Percentiles rank a stretch among this genome's conserved stretches.
These are phyloP conservation scores for Plantago elongata DNA, from an alignment of 257 asterid species.

Conservation along the genomic window DNA sequence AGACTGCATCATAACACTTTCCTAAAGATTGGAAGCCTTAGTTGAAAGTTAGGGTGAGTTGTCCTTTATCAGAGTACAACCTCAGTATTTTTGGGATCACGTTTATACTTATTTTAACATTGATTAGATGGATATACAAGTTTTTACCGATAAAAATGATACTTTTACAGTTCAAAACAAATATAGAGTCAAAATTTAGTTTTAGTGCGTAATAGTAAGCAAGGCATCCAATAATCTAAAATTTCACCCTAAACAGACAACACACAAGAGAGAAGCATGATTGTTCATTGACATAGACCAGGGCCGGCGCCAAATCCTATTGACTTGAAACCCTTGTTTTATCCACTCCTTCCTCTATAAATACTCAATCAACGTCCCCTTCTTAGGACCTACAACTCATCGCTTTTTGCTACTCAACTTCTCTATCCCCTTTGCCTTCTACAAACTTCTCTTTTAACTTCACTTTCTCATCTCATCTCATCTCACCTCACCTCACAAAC, in stretches of 20 bases:
- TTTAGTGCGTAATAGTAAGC: no score
- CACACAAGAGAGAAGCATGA: not conserved
- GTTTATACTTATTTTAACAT: no score
- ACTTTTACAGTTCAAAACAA: no score
- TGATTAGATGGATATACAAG: no score
- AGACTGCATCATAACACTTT: no score
- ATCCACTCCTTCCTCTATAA: conserved; percentile 8
- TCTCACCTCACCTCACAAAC: no score
- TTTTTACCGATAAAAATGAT: no score
- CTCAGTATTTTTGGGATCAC: no score
- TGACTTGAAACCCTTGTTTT: conserved; percentile 12
- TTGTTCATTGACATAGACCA: not conserved
- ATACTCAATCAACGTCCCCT: not conserved
- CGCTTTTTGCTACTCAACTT: conserved; percentile 10
- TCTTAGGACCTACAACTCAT: not conserved
- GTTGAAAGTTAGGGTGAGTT: no score
- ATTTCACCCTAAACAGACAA: conserved; percentile 15
- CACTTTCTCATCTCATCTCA: not conserved
- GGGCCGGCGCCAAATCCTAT: conserved; percentile 24
- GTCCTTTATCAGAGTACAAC: no score
- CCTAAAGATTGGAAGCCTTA: no score
- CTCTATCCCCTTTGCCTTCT: conserved; percentile 4
- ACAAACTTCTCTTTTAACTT: not conserved
- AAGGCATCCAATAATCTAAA: not conserved
- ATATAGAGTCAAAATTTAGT: no score